Conservation (phyloP, 2,329 filamentous ascomycete genomes). For the Colletotrichum sansevieriae region DNA sequence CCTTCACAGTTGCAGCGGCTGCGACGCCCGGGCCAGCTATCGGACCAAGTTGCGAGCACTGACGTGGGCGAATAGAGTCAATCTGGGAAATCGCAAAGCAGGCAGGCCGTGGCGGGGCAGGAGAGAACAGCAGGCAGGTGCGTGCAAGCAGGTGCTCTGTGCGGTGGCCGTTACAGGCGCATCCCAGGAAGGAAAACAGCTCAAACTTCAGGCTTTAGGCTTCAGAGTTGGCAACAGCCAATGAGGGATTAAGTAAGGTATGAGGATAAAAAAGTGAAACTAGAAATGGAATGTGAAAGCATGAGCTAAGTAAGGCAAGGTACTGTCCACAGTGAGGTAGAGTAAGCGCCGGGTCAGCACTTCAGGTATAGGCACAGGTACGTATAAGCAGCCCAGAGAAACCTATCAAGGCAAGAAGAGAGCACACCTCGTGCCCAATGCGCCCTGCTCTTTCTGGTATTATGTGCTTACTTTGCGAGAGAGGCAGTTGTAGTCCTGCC, state of each 20-base stretch:
- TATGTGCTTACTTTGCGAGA: too few relatives aligned
- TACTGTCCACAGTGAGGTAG: too few relatives aligned
- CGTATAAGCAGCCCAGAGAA: too few relatives aligned
- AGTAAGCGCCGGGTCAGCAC: too few relatives aligned
- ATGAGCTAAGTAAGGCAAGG: too few relatives aligned
- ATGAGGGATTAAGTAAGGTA: background rate
- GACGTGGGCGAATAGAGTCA: constrained; percentile 5
- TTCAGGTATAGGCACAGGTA: too few relatives aligned
- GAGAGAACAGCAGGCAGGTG: constrained; percentile 33
- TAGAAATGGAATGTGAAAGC: too few relatives aligned
- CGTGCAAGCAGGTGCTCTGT: constrained; percentile 35
- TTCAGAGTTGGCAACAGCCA: background rate
- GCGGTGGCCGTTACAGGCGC: constrained; percentile 18
- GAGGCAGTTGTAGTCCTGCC: background rate
- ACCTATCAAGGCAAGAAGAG: too few relatives aligned
- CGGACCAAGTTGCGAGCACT: background rate
- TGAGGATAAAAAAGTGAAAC: too few relatives aligned
- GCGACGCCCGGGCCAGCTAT: constrained; percentile 8
- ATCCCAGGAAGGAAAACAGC: constrained; percentile 1
- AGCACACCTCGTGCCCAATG: too few relatives aligned
- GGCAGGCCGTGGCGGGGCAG: background rate
- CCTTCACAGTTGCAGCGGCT: constrained; percentile 13
- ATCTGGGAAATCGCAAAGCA: background rate
- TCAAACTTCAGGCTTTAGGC: background rate
- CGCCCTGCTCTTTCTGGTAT: background rate